A percentile compares a stretch with the other conserved stretches of the same genome.
These are phyloP conservation scores for Kregervanrija pseudodelftensis DNA, from an alignment of 805 yeast species.

Conservation along the genomic window DNA sequence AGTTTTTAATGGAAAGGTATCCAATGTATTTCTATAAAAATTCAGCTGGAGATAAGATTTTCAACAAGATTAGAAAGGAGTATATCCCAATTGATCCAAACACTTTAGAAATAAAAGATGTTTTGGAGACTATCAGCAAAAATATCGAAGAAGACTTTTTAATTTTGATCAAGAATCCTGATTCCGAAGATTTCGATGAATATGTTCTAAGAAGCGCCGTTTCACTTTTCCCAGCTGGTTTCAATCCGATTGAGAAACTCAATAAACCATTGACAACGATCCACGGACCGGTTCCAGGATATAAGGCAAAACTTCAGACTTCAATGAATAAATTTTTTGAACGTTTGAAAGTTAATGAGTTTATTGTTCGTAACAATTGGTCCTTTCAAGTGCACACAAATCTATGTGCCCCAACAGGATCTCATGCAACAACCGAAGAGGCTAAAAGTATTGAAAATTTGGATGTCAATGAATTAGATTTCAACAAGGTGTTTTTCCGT, in stretches of 20 bases:
- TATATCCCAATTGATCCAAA: slow-evolving; percentile 27
- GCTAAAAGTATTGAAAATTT: slow-evolving; percentile 27
- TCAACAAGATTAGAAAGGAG: slow-evolving; percentile 37
- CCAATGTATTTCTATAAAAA: slow-evolving; percentile 41
- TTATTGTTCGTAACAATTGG: slow-evolving; percentile 65
- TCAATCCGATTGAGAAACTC: slow-evolving; percentile 51
- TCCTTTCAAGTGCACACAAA: slow-evolving; percentile 54
- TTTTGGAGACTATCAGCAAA: slow-evolving; percentile 13
- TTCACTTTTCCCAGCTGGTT: slow-evolving; percentile 66
- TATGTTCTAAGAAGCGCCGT: slow-evolving; percentile 51
- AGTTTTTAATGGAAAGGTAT: slow-evolving; percentile 38
- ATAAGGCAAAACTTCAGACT: slow-evolving; percentile 43
- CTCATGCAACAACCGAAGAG: slow-evolving; percentile 33
- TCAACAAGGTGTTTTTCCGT: slow-evolving; percentile 45
- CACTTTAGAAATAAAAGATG: slow-evolving; percentile 6
- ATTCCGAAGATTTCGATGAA: slow-evolving; percentile 39
- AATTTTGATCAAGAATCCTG: slow-evolving; percentile 37
- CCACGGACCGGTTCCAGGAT: slow-evolving; percentile 71
- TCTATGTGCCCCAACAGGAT: slow-evolving; percentile 38
- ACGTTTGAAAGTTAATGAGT: slow-evolving; percentile 43
- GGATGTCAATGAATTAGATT: slow-evolving; percentile 31
- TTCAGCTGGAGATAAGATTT: slow-evolving; percentile 17
- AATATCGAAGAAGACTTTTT: slow-evolving; percentile 60
- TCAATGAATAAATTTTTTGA: slow-evolving; percentile 66
- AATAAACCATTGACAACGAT: slow-evolving; percentile 49